A percentile compares a stretch with the other conserved stretches of the same genome.
phyloP scores from a whole-genome alignment of 495 filamentous ascomycete genomes.

The Penicillium pulvis region DNA sequence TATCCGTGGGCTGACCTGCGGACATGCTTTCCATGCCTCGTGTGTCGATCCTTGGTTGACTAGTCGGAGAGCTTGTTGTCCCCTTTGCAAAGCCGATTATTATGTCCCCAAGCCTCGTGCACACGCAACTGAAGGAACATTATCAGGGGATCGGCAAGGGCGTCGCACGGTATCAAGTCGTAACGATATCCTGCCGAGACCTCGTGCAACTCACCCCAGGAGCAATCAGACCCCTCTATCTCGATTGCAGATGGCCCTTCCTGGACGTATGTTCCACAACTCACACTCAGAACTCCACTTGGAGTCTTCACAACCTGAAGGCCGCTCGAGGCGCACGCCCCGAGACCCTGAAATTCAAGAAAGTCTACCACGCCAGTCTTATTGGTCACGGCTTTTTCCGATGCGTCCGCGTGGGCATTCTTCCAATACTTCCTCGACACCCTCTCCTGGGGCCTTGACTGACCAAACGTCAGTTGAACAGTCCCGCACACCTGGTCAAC shows the following conservation, averaged over 20 bases:
- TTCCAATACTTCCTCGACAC: background rate
- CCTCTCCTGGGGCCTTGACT: background rate
- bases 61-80: conserved; percentile 88
- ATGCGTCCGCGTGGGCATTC: conserved; percentile 20
- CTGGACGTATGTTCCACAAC: conserved; percentile 23
- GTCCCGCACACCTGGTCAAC: conserved; percentile 34
- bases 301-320: background rate
- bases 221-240: conserved; percentile 12
- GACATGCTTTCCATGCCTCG: conserved; percentile 92
- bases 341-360: background rate
- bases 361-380: conserved; percentile 3
- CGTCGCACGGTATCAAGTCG: conserved; percentile 13
- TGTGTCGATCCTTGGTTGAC: conserved; percentile 98
- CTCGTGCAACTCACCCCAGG: conserved; percentile 21
- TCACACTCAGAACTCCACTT: conserved; percentile 3
- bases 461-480: background rate
- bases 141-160: conserved; percentile 21
- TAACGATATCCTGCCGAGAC: conserved; percentile 21
- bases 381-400: conserved; percentile 26
- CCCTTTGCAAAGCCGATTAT: conserved; percentile 95
- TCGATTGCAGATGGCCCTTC: conserved; percentile 18
- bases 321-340: background rate
- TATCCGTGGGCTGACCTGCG: conserved; percentile 89
- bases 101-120: conserved; percentile 83
- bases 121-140: conserved; percentile 18